Base-by-base conservation (phyloP, 192 early-diverging fungal species). In the Spizellomyces sp. region DNA sequence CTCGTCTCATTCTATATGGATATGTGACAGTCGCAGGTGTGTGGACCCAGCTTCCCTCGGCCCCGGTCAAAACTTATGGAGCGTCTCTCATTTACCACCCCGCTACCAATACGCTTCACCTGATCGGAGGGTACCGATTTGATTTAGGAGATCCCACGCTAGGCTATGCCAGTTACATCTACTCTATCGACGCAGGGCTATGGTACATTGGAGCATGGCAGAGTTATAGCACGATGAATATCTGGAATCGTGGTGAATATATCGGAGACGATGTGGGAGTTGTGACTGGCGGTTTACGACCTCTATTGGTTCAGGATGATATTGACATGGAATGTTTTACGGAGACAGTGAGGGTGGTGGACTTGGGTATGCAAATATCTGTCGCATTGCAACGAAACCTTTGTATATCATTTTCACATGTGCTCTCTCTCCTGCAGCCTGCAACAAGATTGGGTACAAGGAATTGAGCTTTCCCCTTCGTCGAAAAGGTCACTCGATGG, bases 181-280 rank as follows among this genome's bases (percentile, higher is more conserved):
- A 71, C 57, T 70, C 73, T 9, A 80, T 80, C 54, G 79, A 80
- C 46, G 65, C 74, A 1, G 60, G 43, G 15, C 12, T 62, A 8
- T 80, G 79, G 79, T 77, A 75, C 55, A 44, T 48, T 27, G 75
- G 72, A 9, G 67, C 79, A 6, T 9, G 15, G 12, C 79, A 80
- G 57, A 61, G 54, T 10, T 8, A 21, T 17, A 10, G 4, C 8
- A 50, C 45, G 8, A 43, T 46, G n/a, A 21, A 14, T 6, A 43
- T 52, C 9, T 60, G 19, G 43, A 66, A 46, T 22, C 46, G 57
- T 45, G 73, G 45, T 14, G 36, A 48, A 8, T 66, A 58, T 47
- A 14, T 61, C 22, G 66, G 73, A 14, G 46, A 69, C 48, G 73
- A 62, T 54, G 61, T 36, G 7, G 36, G 67, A 6, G 66, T 45